Evolutionary conservation across 2,329 filamentous ascomycete species (phyloP).

Genomic region (Colletotrichum eremochloae): DNA sequence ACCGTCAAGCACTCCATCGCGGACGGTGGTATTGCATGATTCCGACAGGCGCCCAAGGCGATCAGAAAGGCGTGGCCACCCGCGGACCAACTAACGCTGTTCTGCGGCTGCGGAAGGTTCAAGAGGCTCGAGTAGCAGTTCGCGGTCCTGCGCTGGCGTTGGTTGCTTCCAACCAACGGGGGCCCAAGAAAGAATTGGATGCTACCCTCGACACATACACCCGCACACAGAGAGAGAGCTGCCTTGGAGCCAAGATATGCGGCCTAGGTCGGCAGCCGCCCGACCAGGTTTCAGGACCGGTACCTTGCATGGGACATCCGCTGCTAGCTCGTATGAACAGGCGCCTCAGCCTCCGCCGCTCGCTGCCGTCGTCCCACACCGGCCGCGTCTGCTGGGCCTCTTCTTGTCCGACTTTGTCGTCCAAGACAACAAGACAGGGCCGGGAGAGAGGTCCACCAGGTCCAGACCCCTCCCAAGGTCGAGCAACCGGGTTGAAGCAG

Average conservation of each 20-base stretch:
- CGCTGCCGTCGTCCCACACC: neutral
- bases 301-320: conserved; percentile 14
- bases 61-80: neutral
- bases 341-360: conserved; percentile 38
- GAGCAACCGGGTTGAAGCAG: conserved; percentile 29
- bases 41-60: conserved; percentile 5
- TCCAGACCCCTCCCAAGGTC: neutral
- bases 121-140: conserved; percentile 21
- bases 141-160: conserved; percentile 6
- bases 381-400: conserved; percentile 5
- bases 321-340: conserved; percentile 29
- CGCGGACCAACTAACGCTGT: conserved; percentile 16
- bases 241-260: conserved; percentile 22
- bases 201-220: neutral
- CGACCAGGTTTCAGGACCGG: conserved; percentile 35
- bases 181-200: conserved; percentile 2
- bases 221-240: neutral
- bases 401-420: neutral
- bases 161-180: conserved; percentile 6
- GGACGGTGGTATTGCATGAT: neutral
- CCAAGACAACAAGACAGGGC: neutral
- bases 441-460: conserved; percentile 10
- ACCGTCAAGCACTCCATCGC: conserved; percentile 11
- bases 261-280: conserved; percentile 35
- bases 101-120: neutral